phyloP scores from a whole-genome alignment of 2,329 filamentous ascomycete genomes.

The Xylaria sp. region DNA sequence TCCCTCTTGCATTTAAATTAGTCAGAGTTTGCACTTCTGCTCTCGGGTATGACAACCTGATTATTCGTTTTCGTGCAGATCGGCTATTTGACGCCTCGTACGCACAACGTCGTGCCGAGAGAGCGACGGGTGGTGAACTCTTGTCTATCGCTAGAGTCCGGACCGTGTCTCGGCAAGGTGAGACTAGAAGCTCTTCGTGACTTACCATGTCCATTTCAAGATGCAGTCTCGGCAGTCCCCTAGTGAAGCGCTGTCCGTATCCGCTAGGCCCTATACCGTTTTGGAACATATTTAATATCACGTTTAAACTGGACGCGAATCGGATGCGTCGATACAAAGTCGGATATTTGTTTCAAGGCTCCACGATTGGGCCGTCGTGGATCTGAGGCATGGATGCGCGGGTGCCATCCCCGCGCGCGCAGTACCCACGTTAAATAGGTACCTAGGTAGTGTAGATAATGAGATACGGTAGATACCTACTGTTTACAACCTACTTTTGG shows the following conservation, averaged over 20 bases:
- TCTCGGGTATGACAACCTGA: not conserved
- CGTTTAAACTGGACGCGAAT: not conserved
- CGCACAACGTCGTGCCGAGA: too few relatives aligned
- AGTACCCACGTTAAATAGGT: not conserved
- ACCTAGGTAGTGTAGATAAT: not conserved
- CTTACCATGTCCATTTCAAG: not conserved
- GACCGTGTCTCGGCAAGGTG: not conserved
- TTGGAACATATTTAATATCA: constrained; percentile 4
- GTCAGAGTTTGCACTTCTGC: not conserved
- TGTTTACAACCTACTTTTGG: too few relatives aligned
- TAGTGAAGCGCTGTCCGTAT: not conserved
- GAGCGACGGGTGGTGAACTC: not conserved
- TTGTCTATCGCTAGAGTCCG: not conserved
- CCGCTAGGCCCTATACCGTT: not conserved
- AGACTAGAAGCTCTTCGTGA: not conserved
- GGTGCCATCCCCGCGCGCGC: not conserved
- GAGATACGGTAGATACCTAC: too few relatives aligned
- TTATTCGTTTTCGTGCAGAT: not conserved
- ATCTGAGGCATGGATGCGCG: constrained; percentile 5
- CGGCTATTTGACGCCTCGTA: not conserved
- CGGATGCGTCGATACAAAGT: constrained; percentile 10
- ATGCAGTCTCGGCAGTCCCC: not conserved
- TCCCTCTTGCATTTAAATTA: too few relatives aligned
- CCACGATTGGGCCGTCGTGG: constrained; percentile 46
- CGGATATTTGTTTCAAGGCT: constrained; percentile 47